Base-by-base conservation (phyloP, 2,329 filamentous ascomycete genomes). In the Corynespora cassiicola region DNA sequence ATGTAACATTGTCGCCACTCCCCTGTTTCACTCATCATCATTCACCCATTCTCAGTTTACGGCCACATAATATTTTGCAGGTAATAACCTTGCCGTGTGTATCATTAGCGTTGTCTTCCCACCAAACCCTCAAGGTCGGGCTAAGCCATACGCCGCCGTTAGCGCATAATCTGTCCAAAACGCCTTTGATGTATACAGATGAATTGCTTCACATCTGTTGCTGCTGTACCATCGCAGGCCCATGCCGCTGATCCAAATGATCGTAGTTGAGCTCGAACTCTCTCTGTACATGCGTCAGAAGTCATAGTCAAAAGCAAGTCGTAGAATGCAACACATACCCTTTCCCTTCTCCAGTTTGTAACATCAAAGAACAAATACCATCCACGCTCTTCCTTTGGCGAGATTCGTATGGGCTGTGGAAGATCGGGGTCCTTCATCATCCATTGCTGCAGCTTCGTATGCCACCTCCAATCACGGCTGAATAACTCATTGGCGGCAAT, bases 401-500 rank as follows among this genome's bases (percentile, higher is more conserved):
- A 70, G 23, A 77, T 56, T 14, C 74, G 68, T 8, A 72, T 65
- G 5, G 75, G 74, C 19, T 62, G 58, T 18, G 65, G 65, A 16
- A 61, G 70, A 48, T 71, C 73, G 11, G 69, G 66, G 29, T 79
- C 77, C 56, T 79, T 79, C 65, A 76, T 77, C 66, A 80, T 71
- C 77, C 77, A 80, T 47, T 78, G 73, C 37, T 74, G 70, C 14
- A 78, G 68, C 36, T 75, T 66, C 52, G 73, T 79, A 64, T 80
- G 76, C 71, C 75, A 80, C 33, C 77, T 67, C 77, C 77, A 80
- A 45, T 77, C 75, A 20, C 75, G 71, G 20, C 67, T 68, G 54
- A 72, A 76, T 56, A 87, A 66, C 58, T 86, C 83, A 40, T 78
- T 74, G 6, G 83, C 83, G 5, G 82, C 83, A 29, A 84, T 70